These are phyloP conservation scores for Dipodascus geniculatus DNA, from an alignment of 805 yeast genomes.

Conservation along the genomic window DNA sequence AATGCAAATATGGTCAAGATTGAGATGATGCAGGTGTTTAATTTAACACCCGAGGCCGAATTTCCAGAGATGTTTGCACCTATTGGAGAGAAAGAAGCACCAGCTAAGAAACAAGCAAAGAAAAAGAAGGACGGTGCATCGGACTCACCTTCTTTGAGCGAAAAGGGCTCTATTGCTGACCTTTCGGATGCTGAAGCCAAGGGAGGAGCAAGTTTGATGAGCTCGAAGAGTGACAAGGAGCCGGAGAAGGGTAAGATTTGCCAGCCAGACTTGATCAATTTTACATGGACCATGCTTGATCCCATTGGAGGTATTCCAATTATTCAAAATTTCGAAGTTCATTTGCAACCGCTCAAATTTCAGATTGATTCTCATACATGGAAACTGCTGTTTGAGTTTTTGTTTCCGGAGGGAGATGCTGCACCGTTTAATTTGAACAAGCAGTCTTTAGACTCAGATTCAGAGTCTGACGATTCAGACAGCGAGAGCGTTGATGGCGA, in stretches of 20 bases:
- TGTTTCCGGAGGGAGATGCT: constrained; percentile 46
- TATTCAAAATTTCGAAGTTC: constrained; percentile 49
- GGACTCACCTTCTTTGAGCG: neutral
- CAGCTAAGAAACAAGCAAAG: neutral
- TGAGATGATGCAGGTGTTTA: constrained; percentile 57
- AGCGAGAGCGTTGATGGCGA: constrained; percentile 3
- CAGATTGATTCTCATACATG: constrained; percentile 67
- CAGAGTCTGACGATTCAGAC: constrained; percentile 9
- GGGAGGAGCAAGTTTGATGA: neutral
- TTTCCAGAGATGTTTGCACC: constrained; percentile 67
- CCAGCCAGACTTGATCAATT: neutral
- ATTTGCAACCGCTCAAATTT: constrained; percentile 53
- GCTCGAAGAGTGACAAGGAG: no score
- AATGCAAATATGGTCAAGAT: constrained; percentile 50
- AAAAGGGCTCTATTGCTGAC: no score
- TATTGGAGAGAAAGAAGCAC: constrained; percentile 15
- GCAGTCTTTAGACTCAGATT: constrained; percentile 15
- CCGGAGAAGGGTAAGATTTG: constrained; percentile 1
- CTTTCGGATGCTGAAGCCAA: no score
- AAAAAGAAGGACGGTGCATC: neutral
- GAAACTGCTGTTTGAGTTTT: constrained; percentile 46
- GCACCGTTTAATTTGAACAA: constrained; percentile 11
- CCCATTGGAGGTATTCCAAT: constrained; percentile 88
- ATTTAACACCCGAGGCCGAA: constrained; percentile 41
- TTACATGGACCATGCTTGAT: constrained; percentile 62